These are phyloP conservation scores for Solanum sejunctum DNA, from an alignment of 257 asterid species.

Conservation along the genomic window DNA sequence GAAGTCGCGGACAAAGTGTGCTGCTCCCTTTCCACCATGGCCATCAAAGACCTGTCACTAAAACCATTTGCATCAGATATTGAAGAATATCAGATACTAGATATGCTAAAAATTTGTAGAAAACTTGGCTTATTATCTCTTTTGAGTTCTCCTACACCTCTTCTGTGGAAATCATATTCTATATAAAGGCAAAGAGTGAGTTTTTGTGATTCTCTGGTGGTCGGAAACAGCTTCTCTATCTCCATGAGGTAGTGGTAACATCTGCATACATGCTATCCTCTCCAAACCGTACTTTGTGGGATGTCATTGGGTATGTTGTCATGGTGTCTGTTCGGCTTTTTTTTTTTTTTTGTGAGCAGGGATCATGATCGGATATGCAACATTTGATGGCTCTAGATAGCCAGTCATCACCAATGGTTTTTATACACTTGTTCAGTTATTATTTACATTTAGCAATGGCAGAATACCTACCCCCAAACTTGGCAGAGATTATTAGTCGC, in stretches of 20 bases:
- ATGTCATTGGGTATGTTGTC: no score
- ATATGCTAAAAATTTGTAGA: background rate
- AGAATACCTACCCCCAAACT: background rate
- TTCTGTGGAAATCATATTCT: background rate
- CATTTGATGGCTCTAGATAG: background rate
- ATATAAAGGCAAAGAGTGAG: background rate
- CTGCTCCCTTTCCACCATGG: constrained; percentile 83
- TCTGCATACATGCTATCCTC: no score
- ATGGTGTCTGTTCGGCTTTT: no score
- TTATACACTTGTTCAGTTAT: background rate
- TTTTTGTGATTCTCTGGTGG: no score
- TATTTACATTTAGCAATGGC: background rate
- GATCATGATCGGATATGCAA: no score
- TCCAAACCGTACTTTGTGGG: no score
- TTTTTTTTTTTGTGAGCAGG: no score
- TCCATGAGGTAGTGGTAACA: no score
- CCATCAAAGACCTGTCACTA: constrained; percentile 83
- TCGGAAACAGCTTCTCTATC: no score
- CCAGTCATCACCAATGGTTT: background rate
- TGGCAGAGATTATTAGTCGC: background rate
- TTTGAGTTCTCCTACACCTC: background rate
- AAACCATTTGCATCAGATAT: constrained; percentile 12
- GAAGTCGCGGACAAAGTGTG: constrained; percentile 74
- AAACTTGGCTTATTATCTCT: background rate
- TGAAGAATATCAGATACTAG: background rate